phyloP scores from a whole-genome alignment of 768 basidiomycete species.

The Pleurotus ostreatus region DNA sequence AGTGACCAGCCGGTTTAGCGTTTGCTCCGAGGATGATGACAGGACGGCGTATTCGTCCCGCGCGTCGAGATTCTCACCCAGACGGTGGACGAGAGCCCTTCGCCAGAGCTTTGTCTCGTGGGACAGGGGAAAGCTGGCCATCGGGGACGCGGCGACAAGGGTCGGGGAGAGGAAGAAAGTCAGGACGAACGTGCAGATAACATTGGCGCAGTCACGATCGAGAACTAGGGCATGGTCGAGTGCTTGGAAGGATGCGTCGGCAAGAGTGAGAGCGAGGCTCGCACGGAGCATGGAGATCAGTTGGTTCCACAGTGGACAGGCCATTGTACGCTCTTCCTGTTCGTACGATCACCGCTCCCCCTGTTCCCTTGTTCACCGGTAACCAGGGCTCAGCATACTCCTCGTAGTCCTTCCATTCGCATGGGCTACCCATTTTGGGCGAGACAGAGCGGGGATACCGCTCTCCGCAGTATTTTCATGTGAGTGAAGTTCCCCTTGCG shows the following conservation, averaged over 20 bases:
- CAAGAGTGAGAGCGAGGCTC: too few relatives aligned
- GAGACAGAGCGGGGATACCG: slow-evolving; percentile 21
- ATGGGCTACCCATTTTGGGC: slow-evolving; percentile 52
- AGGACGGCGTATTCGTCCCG: not conserved
- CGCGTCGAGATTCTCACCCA: slow-evolving; percentile 5
- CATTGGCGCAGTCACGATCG: too few relatives aligned
- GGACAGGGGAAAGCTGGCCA: not conserved
- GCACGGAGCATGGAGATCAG: not conserved
- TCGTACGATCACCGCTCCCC: not conserved
- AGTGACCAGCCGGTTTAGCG: not conserved
- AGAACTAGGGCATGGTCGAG: too few relatives aligned
- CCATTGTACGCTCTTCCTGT: slow-evolving; percentile 1
- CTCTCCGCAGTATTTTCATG: slow-evolving; percentile 37
- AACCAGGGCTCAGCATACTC: slow-evolving; percentile 54
- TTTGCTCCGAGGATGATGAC: slow-evolving; percentile 1
- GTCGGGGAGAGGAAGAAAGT: not conserved
- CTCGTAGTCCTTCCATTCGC: slow-evolving; percentile 57
- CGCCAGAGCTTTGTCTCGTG: slow-evolving; percentile 1
- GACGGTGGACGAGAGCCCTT: not conserved
- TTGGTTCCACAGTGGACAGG: slow-evolving; percentile 1
- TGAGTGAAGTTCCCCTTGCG: slow-evolving; percentile 21
- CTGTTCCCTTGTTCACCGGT: not conserved
- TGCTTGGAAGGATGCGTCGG: too few relatives aligned
- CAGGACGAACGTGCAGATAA: too few relatives aligned
- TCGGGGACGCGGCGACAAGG: not conserved